Percentiles rank a stretch among this genome's conserved stretches.
Conservation (phyloP, 805 yeast species). For the Wickerhamiella lipophila region DNA sequence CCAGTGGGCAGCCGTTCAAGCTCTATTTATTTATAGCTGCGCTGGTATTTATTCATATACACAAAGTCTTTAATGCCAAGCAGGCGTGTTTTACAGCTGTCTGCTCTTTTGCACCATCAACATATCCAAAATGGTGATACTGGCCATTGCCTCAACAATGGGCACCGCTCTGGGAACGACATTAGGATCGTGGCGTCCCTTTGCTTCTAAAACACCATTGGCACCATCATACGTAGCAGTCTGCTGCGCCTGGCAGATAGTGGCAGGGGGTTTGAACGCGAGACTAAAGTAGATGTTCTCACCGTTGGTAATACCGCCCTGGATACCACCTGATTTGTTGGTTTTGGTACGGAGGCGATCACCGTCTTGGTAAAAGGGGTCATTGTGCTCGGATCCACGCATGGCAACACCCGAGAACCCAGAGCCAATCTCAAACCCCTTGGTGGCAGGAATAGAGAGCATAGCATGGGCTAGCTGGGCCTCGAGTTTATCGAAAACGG, state of each 20-base stretch:
- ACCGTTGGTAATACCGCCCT: conserved; percentile 96
- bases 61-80: too few relatives aligned
- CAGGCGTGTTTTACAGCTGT: conserved; percentile 40
- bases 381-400: conserved; percentile 92
- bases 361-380: conserved; percentile 52
- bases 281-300: conserved; percentile 88
- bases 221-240: conserved; percentile 84
- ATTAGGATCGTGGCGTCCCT: conserved; percentile 97
- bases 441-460: conserved; percentile 95
- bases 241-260: conserved; percentile 83
- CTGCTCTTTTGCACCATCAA: conserved; percentile 77
- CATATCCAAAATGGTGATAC: conserved; percentile 83
- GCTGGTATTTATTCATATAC: too few relatives aligned
- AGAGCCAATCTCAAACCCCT: conserved; percentile 95
- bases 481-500: conserved; percentile 92
- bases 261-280: conserved; percentile 97
- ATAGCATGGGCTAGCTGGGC: conserved; percentile 94
- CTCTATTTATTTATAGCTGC: too few relatives aligned
- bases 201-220: conserved; percentile 79
- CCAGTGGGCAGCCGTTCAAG: too few relatives aligned
- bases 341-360: conserved; percentile 71
- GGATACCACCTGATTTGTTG: conserved; percentile 91
- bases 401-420: conserved; percentile 83
- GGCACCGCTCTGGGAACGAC: conserved; percentile 98
- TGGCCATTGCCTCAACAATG: conserved; percentile 96